Percentiles rank a stretch among this genome's conserved stretches.
Evolutionary conservation across 2,329 filamentous ascomycete genomes (phyloP).

Genomic region (Diaporthe destruens): DNA sequence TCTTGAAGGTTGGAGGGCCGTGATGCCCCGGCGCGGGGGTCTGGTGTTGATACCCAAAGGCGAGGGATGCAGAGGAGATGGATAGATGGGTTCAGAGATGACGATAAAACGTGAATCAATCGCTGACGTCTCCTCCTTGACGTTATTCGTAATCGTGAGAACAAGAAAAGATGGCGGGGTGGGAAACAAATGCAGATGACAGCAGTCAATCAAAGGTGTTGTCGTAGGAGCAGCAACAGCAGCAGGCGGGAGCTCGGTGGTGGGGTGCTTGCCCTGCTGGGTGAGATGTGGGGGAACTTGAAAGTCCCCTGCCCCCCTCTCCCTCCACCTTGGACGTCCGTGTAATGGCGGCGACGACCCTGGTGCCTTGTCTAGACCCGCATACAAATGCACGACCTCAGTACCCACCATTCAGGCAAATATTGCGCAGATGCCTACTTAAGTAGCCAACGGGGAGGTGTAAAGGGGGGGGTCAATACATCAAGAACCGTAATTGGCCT

Average conservation of each 20-base stretch:
- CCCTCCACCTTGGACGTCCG: neutral
- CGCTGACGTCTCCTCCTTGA: neutral
- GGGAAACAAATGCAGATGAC: slow-evolving; percentile 13
- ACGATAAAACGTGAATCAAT: neutral
- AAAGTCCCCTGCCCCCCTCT: neutral
- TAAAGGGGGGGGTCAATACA: too few relatives aligned
- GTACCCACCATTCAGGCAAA: neutral
- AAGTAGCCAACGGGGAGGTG: neutral
- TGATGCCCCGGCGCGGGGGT: slow-evolving; percentile 27
- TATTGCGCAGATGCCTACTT: neutral
- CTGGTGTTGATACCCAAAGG: slow-evolving; percentile 2
- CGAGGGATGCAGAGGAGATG: slow-evolving; percentile 6
- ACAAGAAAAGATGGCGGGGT: slow-evolving; percentile 8
- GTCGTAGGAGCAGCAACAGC: slow-evolving; percentile 21
- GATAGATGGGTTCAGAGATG: neutral
- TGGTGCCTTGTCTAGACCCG: neutral
- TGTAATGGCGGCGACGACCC: neutral
- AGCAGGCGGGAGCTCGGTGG: slow-evolving; percentile 17
- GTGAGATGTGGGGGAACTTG: slow-evolving; percentile 12
- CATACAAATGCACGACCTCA: neutral
- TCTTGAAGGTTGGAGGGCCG: slow-evolving; percentile 43
- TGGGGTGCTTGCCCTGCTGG: slow-evolving; percentile 19
- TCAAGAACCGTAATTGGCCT: too few relatives aligned
- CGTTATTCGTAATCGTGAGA: neutral
- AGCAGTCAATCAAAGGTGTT: neutral